phyloP scores from a whole-genome alignment of 2,329 filamentous ascomycete genomes.

The Hymenoscyphus fraxineus region DNA sequence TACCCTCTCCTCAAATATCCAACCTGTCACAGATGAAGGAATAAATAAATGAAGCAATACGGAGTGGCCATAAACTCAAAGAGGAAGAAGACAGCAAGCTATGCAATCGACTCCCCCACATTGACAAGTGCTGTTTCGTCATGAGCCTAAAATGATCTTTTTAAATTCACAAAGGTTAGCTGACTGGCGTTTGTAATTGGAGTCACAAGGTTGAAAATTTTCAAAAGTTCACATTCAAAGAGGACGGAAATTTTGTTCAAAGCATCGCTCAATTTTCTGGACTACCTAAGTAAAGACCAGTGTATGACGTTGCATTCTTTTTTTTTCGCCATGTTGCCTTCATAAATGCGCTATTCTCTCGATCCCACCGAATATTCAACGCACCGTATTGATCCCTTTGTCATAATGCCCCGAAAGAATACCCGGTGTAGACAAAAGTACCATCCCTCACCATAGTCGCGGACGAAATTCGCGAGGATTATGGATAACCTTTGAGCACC shows the following conservation, averaged over 20 bases:
- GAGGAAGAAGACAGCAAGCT: too few relatives aligned
- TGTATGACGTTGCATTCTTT: neutral
- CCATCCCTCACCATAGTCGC: slow-evolving; percentile 13
- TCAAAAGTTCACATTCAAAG: neutral
- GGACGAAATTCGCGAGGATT: slow-evolving; percentile 11
- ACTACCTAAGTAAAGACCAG: neutral
- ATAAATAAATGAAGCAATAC: too few relatives aligned
- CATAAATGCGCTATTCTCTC: neutral
- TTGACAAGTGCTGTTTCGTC: too few relatives aligned
- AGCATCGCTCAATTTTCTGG: neutral
- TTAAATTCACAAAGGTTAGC: neutral
- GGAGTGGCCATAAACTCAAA: too few relatives aligned
- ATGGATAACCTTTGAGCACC: slow-evolving; percentile 17
- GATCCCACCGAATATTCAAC: neutral
- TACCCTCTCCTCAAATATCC: too few relatives aligned
- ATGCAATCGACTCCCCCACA: too few relatives aligned
- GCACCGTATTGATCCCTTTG: neutral
- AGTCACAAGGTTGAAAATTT: too few relatives aligned
- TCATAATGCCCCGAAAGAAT: neutral
- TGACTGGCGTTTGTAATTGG: too few relatives aligned
- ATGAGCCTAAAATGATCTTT: too few relatives aligned
- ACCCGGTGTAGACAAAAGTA: neutral
- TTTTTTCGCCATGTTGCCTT: neutral
- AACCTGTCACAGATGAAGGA: too few relatives aligned
- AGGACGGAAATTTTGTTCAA: neutral